These are phyloP conservation scores for Pascua sp. DNA, from an alignment of 1,284 basidiomycete genomes.

Conservation along the genomic window DNA sequence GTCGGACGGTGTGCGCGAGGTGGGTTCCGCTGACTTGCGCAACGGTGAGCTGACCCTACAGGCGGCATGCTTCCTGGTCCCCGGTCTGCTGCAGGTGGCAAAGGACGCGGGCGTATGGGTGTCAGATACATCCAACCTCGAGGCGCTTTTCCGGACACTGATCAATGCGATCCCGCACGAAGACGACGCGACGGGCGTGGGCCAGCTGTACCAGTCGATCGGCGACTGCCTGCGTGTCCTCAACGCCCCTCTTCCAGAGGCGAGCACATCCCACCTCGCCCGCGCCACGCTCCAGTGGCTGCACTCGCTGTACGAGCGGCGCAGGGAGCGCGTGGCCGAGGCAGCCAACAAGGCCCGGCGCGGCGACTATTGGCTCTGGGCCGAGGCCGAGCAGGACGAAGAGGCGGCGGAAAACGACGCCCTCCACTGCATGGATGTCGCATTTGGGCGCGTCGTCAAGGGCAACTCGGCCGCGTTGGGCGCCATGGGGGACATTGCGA, in stretches of 20 bases:
- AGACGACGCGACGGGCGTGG: slow-evolving; percentile 66
- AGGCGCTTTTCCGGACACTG: slow-evolving; percentile 64
- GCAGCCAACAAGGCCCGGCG: neutral
- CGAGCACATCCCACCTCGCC: slow-evolving; percentile 13
- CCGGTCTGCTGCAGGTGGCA: slow-evolving; percentile 66
- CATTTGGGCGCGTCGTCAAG: slow-evolving; percentile 13
- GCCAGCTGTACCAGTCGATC: slow-evolving; percentile 60
- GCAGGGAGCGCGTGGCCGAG: slow-evolving; percentile 12
- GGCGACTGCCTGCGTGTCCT: slow-evolving; percentile 64
- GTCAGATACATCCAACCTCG: slow-evolving; percentile 66
- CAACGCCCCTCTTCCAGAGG: slow-evolving; percentile 35
- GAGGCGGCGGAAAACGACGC: slow-evolving; percentile 17
- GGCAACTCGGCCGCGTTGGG: slow-evolving; percentile 10
- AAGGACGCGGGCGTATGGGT: slow-evolving; percentile 60
- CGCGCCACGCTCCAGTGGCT: slow-evolving; percentile 18
- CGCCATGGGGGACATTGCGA: slow-evolving; percentile 7
- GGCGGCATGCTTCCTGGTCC: slow-evolving; percentile 54
- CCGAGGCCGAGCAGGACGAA: slow-evolving; percentile 17
- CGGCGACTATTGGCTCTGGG: slow-evolving; percentile 17
- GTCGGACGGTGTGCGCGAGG: slow-evolving; percentile 77
- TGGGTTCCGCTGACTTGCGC: slow-evolving; percentile 12
- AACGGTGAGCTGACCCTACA: slow-evolving; percentile 4
- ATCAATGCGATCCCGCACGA: slow-evolving; percentile 65
- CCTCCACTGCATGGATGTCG: slow-evolving; percentile 16
- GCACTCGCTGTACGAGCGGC: slow-evolving; percentile 6